phyloP scores from a whole-genome alignment of 1,139 yeast genomes.

The Debaryomyces psychrophilus region DNA sequence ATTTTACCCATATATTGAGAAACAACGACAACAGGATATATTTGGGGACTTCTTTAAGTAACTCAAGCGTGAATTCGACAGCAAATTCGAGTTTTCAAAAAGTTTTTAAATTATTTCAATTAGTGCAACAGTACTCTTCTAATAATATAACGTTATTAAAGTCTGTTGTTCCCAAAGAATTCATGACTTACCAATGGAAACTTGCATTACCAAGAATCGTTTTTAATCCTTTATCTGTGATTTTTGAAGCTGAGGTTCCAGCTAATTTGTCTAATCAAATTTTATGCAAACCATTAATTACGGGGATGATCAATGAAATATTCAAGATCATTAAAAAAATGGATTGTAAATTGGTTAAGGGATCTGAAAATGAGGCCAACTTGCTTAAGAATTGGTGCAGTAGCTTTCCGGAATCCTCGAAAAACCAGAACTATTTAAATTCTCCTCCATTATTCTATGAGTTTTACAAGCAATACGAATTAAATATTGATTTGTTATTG shows the following conservation, averaged over 20 bases:
- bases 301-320: slow-evolving; percentile 77
- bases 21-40: slow-evolving; percentile 43
- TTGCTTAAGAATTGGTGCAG: slow-evolving; percentile 57
- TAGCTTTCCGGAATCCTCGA: slow-evolving; percentile 38
- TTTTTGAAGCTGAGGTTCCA: slow-evolving; percentile 73
- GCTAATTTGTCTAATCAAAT: slow-evolving; percentile 62
- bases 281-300: slow-evolving; percentile 79
- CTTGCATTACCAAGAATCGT: slow-evolving; percentile 78
- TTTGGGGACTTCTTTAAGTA: slow-evolving; percentile 35
- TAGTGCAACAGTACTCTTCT: slow-evolving; percentile 36
- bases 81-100: slow-evolving; percentile 27
- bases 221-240: slow-evolving; percentile 71
- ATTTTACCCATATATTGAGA: slow-evolving; percentile 31
- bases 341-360: slow-evolving; percentile 72
- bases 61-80: slow-evolving; percentile 17
- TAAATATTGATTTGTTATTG: slow-evolving; percentile 72
- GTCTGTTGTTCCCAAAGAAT: slow-evolving; percentile 58
- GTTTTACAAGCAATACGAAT: slow-evolving; percentile 54
- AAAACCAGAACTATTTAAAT: slow-evolving; percentile 37
- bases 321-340: slow-evolving; percentile 73
- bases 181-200: slow-evolving; percentile 80
- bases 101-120: slow-evolving; percentile 37
- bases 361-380: slow-evolving; percentile 64
- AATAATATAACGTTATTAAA: slow-evolving; percentile 46
- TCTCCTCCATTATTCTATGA: slow-evolving; percentile 63